Evolutionary conservation across 1,284 basidiomycete species (phyloP).

Genomic region (Moniliophthora roreri): DNA sequence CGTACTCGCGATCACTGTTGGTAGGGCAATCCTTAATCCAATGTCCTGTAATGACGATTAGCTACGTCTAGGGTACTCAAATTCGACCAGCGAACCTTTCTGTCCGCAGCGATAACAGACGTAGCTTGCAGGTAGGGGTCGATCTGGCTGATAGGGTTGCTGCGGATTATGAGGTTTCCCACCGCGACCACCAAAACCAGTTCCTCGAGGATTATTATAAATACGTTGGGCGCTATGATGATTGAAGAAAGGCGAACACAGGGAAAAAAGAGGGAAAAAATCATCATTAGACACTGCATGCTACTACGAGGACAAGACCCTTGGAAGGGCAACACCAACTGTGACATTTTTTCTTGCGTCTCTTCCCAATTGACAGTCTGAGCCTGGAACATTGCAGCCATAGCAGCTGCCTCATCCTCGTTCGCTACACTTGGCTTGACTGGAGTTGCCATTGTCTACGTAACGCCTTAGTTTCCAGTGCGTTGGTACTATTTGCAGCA

Average conservation of each 20-base stretch:
- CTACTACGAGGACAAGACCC: conserved; percentile 63
- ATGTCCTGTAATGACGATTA: conserved; percentile 64
- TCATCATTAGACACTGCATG: conserved; percentile 60
- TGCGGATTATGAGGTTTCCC: conserved; percentile 57
- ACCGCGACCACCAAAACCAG: conserved; percentile 55
- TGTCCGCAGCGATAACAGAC: conserved; percentile 99
- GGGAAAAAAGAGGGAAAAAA: conserved; percentile 37
- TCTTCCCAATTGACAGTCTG: conserved; percentile 93
- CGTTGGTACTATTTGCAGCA: conserved; percentile 19
- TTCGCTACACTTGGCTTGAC: conserved; percentile 48
- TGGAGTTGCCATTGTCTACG: conserved; percentile 29
- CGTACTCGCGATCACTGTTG: conserved; percentile 93
- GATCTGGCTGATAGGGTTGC: conserved; percentile 52
- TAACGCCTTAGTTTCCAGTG: conserved; percentile 19
- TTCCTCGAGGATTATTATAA: conserved; percentile 63
- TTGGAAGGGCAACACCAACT: conserved; percentile 73
- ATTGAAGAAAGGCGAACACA: conserved; percentile 17
- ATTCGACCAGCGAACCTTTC: conserved; percentile 67
- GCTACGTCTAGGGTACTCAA: conserved; percentile 13
- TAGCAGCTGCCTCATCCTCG: conserved; percentile 82
- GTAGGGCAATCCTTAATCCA: conserved; percentile 99
- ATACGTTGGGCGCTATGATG: conserved; percentile 69
- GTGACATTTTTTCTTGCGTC: conserved; percentile 96
- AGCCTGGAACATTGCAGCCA: conserved; percentile 95
- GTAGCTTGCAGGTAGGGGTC: conserved; percentile 88